Conservation (phyloP, 768 basidiomycete genomes). For the Boletales sp. region DNA sequence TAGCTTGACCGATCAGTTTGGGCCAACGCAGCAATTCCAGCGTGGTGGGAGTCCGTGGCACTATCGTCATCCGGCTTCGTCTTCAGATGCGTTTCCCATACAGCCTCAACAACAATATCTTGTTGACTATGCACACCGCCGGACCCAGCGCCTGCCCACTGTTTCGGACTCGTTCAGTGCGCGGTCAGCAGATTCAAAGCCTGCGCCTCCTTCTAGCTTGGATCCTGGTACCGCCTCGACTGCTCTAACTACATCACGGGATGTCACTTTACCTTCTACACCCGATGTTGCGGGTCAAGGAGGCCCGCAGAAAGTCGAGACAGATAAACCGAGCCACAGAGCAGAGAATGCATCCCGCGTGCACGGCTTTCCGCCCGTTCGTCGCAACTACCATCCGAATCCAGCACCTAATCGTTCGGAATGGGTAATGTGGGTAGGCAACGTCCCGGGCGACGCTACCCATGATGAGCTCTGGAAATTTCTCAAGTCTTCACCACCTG, state of each 20-base stretch:
- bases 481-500: slow-evolving; percentile 47
- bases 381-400: slow-evolving; percentile 65
- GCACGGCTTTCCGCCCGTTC: slow-evolving; percentile 33
- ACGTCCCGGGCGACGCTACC: slow-evolving; percentile 79
- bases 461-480: slow-evolving; percentile 86
- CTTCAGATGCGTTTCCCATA: slow-evolving; percentile 20
- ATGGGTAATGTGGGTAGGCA: slow-evolving; percentile 97
- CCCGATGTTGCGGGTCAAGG: background rate
- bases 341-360: slow-evolving; percentile 4
- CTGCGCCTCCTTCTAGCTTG: slow-evolving; percentile 6
- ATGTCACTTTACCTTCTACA: background rate
- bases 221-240: background rate
- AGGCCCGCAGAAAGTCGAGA: background rate
- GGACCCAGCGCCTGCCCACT: slow-evolving; percentile 13
- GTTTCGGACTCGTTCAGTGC: slow-evolving; percentile 20
- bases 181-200: slow-evolving; percentile 12
- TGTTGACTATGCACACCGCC: slow-evolving; percentile 25
- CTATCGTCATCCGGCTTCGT: slow-evolving; percentile 33
- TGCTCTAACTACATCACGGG: background rate
- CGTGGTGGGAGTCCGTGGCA: slow-evolving; percentile 49
- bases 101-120: slow-evolving; percentile 34
- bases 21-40: slow-evolving; percentile 36
- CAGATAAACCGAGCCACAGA: background rate
- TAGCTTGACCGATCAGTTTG: slow-evolving; percentile 32
- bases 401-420: slow-evolving; percentile 74